Conservation (phyloP, 2,329 filamentous ascomycete genomes). For the Paracamarosporium sp. region DNA sequence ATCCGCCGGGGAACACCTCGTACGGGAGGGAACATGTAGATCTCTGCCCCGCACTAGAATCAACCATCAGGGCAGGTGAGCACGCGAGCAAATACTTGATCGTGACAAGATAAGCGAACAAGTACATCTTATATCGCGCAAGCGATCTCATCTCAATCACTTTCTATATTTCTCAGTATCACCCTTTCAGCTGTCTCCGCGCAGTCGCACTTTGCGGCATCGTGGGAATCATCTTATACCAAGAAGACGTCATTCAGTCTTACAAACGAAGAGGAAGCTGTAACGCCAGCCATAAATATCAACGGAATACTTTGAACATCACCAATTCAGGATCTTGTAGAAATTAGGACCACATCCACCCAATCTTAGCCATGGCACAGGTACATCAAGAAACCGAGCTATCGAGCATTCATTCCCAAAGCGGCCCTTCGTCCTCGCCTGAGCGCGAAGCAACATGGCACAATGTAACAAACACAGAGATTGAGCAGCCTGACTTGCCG, state of each 20-base stretch:
- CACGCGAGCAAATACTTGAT: background rate
- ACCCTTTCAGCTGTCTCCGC: background rate
- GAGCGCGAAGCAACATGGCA: constrained; percentile 1
- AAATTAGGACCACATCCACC: background rate
- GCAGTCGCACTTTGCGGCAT: background rate
- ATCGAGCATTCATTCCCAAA: background rate
- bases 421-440: background rate
- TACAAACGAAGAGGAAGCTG: background rate
- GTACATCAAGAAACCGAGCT: constrained; percentile 11
- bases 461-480: constrained; percentile 15
- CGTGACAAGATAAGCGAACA: background rate
- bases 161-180: background rate
- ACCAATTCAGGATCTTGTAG: background rate
- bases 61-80: background rate
- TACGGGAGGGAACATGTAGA: too few species aligned
- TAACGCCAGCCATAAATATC: background rate
- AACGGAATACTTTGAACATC: background rate
- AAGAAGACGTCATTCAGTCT: background rate
- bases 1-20: background rate
- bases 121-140: background rate
- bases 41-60: background rate
- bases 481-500: constrained; percentile 20
- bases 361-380: background rate
- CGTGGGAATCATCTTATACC: background rate
- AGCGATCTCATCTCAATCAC: background rate